Conservation (phyloP, 2,329 filamentous ascomycete genomes). For the Colletotrichum acutatum region DNA sequence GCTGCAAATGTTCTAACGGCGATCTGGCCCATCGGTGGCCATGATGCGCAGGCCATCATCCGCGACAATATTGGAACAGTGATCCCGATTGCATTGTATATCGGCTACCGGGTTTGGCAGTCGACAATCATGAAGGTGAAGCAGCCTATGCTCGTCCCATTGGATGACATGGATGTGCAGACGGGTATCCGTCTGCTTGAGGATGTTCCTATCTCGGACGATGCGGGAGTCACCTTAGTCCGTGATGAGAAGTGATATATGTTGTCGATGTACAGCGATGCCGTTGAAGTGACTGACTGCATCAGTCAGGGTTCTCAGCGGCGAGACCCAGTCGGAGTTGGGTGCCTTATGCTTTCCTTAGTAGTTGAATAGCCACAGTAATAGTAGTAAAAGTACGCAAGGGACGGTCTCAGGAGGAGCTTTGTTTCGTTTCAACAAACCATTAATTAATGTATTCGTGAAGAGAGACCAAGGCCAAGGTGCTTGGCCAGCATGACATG, state of each 20-base stretch:
- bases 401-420: neutral
- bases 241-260: neutral
- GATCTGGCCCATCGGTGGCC: constrained; percentile 36
- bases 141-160: constrained; percentile 38
- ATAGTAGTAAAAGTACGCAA: neutral
- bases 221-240: neutral
- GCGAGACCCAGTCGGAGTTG: neutral
- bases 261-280: neutral
- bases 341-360: neutral
- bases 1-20: constrained; percentile 44
- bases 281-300: neutral
- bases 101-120: constrained; percentile 39
- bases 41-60: constrained; percentile 37
- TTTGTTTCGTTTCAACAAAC: constrained; percentile 3
- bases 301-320: neutral
- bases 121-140: constrained; percentile 12
- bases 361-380: neutral
- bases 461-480: constrained; percentile 15
- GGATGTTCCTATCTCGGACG: constrained; percentile 5
- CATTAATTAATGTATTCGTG: constrained; percentile 15
- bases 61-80: constrained; percentile 44
- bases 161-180: constrained; percentile 41
- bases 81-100: constrained; percentile 40
- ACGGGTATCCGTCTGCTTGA: constrained; percentile 33
- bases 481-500: constrained; percentile 23